Evolutionary conservation across 768 basidiomycete species (phyloP).

Genomic region (Zangia roseola): DNA sequence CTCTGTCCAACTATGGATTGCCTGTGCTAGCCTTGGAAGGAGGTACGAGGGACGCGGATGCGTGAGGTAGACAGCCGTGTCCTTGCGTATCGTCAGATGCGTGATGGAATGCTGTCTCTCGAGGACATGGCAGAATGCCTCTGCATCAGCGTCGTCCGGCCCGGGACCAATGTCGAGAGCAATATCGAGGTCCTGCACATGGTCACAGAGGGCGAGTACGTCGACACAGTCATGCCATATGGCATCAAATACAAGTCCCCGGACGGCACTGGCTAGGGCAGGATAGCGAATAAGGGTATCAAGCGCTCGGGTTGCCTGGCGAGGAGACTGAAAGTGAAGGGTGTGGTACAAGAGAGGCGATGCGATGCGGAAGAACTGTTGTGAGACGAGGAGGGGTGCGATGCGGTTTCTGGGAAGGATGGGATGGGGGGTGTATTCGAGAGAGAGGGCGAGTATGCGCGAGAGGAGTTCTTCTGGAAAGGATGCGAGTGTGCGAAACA

Average conservation of each 20-base stretch:
- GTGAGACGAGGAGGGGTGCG: slow-evolving; percentile 51
- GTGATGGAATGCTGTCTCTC: slow-evolving; percentile 35
- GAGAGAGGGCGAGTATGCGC: slow-evolving; percentile 40
- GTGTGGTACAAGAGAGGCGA: slow-evolving; percentile 58
- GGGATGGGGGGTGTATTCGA: slow-evolving; percentile 24
- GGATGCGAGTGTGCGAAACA: slow-evolving; percentile 24
- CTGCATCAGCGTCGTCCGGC: slow-evolving; percentile 18
- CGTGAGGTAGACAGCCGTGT: slow-evolving; percentile 52
- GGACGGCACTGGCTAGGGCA: slow-evolving; percentile 39
- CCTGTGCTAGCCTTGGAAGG: slow-evolving; percentile 45
- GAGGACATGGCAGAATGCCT: slow-evolving; percentile 43
- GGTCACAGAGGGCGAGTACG: slow-evolving; percentile 33
- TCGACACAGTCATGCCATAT: slow-evolving; percentile 41
- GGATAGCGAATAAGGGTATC: slow-evolving; percentile 38
- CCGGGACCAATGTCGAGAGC: slow-evolving; percentile 27
- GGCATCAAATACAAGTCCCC: slow-evolving; percentile 40
- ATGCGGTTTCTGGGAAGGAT: slow-evolving; percentile 24
- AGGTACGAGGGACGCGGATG: slow-evolving; percentile 45
- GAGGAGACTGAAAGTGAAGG: slow-evolving; percentile 41
- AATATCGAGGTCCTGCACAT: slow-evolving; percentile 40
- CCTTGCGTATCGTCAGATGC: slow-evolving; percentile 54
- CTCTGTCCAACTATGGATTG: slow-evolving; percentile 41
- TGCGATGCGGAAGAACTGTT: slow-evolving; percentile 52
- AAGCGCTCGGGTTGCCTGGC: slow-evolving; percentile 39
- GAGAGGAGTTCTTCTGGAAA: slow-evolving; percentile 47